These are phyloP conservation scores for Amniculicola lignicola DNA, from an alignment of 495 filamentous ascomycete genomes.

Conservation along the genomic window DNA sequence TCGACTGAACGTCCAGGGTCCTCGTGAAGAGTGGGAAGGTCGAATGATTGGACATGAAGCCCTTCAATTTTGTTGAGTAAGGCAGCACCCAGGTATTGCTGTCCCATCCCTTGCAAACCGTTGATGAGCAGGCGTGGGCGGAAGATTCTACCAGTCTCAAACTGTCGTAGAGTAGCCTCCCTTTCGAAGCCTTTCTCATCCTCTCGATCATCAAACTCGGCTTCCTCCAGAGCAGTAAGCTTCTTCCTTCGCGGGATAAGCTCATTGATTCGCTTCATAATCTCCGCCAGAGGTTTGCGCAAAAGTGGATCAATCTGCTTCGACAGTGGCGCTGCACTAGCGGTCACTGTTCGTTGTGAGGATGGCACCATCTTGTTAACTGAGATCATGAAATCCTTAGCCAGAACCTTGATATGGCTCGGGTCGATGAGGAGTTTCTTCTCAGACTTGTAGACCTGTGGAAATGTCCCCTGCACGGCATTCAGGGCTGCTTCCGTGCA, in stretches of 20 bases:
- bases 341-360: constrained; percentile 80
- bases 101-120: constrained; percentile 83
- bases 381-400: constrained; percentile 95
- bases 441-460: constrained; percentile 89
- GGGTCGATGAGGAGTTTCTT: constrained; percentile 89
- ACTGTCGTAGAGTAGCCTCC: constrained; percentile 81
- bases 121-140: constrained; percentile 79
- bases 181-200: constrained; percentile 75
- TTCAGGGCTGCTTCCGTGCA: constrained; percentile 99
- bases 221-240: constrained; percentile 86
- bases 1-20: constrained; percentile 69
- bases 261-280: constrained; percentile 65
- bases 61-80: constrained; percentile 87
- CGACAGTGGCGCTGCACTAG: constrained; percentile 73
- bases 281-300: constrained; percentile 62
- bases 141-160: constrained; percentile 84
- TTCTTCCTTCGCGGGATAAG: constrained; percentile 80
- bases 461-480: constrained; percentile 90
- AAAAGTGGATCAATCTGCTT: constrained; percentile 78
- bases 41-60: constrained; percentile 92
- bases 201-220: constrained; percentile 82
- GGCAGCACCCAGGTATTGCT: constrained; percentile 85
- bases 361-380: constrained; percentile 95
- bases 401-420: constrained; percentile 72
- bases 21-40: constrained; percentile 76